Evolutionary conservation across 2,329 filamentous ascomycete species (phyloP), one percentile per base, ranked within the genome.

Genomic region (Clonostachys rhizophaga): DNA sequence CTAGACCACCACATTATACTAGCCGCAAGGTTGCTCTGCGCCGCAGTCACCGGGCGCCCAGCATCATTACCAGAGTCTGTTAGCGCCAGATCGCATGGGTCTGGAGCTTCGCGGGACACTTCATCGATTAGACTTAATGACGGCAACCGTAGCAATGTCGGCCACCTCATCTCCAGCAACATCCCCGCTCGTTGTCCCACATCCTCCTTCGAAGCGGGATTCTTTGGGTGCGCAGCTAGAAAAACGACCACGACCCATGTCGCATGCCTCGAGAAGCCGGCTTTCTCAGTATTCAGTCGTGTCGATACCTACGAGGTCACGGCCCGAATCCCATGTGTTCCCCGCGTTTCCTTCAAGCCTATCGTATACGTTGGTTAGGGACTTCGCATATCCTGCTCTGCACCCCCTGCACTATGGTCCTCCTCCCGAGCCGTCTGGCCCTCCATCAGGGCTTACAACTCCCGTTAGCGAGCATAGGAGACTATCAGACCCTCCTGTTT

Each of bases 351-450:
- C 90, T 58, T 94, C 91, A 49, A 95, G 84, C 62, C 79, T 96
- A 16, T 69, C 88, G 7, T 96, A 96, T 65, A 84, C 91, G n/a
- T 76, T 89, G 41, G 91, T 99, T 54, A 87, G 94, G 60, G 94
- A 99, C 74, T 99, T 97, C 70, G 94, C 94, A 55, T 99, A 97
- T 64, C 83, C 89, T 34, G 64, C 80, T 24, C 77, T 79, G 47
- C 89, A 97, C 65, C 91, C 89, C 40, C 77, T 96, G 66, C 94
- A 97, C 72, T 96, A 96, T 74, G 94, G 94, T 2, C 88, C 92
- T n/a, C 85, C 89, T 14, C 86, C 86, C 36, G 86, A 91, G 56
- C 75, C 82, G 24, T 84, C 82, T 45, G 70, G 75, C 46, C 81
- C 83, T n/a, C 76, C 83, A 9, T 95, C 91, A 1, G 86, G 85